A percentile compares a stretch with the other conserved stretches of the same genome.
These are phyloP conservation scores for Pelargonium australe DNA, from an alignment of 441 rosid genomes.

Conservation along the genomic window DNA sequence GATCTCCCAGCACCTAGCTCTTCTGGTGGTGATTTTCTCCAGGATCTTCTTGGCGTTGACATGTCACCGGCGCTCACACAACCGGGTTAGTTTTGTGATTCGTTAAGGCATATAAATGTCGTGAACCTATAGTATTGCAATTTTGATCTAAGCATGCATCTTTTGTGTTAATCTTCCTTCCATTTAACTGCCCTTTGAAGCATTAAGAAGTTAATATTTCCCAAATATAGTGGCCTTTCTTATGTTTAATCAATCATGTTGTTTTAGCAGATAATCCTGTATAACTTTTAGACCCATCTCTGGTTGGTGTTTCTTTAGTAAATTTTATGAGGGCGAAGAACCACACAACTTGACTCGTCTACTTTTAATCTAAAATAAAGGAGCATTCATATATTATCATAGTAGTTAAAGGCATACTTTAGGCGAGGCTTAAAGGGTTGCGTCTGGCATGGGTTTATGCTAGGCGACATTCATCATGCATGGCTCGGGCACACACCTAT, in stretches of 20 bases:
- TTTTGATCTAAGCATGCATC: slow-evolving; percentile 1
- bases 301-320: background rate
- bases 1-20: slow-evolving; percentile 72
- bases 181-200: slow-evolving; percentile 9
- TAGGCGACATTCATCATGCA: too few relatives aligned
- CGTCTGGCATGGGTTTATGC: too few relatives aligned
- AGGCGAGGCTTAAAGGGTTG: too few relatives aligned
- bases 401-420: background rate
- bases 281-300: slow-evolving; percentile 3
- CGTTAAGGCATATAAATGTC: slow-evolving; percentile 8
- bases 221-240: background rate
- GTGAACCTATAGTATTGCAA: slow-evolving; percentile 8
- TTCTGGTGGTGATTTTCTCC: slow-evolving; percentile 80
- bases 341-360: background rate
- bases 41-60: slow-evolving; percentile 84
- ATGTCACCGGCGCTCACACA: slow-evolving; percentile 45
- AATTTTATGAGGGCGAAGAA: background rate
- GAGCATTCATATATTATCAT: background rate
- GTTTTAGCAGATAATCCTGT: background rate
- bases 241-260: background rate
- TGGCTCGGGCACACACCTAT: too few relatives aligned
- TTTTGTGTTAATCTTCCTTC: background rate
- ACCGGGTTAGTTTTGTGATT: slow-evolving; percentile 52
- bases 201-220: slow-evolving; percentile 2
- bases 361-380: background rate